Conservation (phyloP, 805 yeast genomes). For the Starmerella cellae region DNA sequence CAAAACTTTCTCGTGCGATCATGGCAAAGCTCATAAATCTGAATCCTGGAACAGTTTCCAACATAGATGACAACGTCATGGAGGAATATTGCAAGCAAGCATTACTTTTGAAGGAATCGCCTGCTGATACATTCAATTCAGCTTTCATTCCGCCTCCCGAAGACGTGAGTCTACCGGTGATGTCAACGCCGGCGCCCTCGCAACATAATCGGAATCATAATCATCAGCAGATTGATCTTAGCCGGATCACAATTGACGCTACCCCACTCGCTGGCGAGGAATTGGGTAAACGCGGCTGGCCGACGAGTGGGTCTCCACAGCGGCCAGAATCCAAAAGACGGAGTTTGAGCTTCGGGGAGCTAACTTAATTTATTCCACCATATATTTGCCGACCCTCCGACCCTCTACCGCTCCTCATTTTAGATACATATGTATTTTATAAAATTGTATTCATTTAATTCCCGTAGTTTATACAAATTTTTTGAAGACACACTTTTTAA, state of each 20-base stretch:
- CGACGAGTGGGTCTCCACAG: slow-evolving; percentile 2
- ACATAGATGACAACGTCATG: no score
- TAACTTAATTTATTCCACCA: neutral
- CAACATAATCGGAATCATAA: neutral
- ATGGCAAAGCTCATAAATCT: no score
- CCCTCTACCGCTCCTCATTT: no score
- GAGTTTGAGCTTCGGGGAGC: neutral
- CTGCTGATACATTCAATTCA: no score
- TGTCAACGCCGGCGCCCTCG: neutral
- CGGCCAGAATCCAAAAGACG: slow-evolving; percentile 4
- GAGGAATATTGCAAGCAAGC: no score
- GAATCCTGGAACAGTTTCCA: no score
- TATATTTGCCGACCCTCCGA: neutral
- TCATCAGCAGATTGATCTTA: neutral
- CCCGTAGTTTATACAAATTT: no score
- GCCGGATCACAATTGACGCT: neutral
- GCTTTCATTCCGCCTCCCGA: neutral
- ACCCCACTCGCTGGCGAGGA: slow-evolving; percentile 1
- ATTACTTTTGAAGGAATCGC: no score
- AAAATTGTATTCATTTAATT: no score
- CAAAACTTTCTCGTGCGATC: no score
- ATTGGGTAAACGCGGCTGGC: neutral
- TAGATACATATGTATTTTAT: no score
- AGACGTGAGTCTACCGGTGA: neutral
- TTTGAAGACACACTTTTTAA: no score